These are phyloP conservation scores for Candida broadrunensis DNA, from an alignment of 805 yeast genomes.

Conservation along the genomic window DNA sequence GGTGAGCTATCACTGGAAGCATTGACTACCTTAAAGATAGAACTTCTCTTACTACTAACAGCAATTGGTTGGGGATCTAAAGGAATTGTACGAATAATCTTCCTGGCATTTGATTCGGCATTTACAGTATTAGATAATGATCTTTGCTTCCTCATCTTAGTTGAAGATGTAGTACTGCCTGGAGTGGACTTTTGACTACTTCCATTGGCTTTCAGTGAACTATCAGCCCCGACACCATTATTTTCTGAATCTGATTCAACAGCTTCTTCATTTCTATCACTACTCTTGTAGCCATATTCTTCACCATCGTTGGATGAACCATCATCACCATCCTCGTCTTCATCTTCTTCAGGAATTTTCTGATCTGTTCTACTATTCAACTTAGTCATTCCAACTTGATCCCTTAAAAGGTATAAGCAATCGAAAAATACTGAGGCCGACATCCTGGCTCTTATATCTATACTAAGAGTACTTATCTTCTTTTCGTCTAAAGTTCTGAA, in stretches of 20 bases:
- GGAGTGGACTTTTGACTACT: constrained; percentile 34
- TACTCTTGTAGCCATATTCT: constrained; percentile 13
- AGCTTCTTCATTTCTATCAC: constrained; percentile 16
- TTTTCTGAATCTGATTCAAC: constrained; percentile 18
- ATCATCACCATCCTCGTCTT: constrained; percentile 29
- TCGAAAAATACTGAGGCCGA: constrained; percentile 92
- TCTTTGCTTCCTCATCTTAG: constrained; percentile 37
- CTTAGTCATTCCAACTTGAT: constrained; percentile 83
- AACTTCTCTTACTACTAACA: constrained; percentile 30
- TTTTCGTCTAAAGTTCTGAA: constrained; percentile 66
- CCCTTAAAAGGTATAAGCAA: constrained; percentile 77
- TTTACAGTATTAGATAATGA: constrained; percentile 53
- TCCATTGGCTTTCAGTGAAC: constrained; percentile 8
- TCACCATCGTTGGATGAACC: constrained; percentile 19
- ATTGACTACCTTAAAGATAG: constrained; percentile 37
- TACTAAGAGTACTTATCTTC: constrained; percentile 35
- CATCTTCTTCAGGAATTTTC: constrained; percentile 16
- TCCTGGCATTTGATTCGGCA: constrained; percentile 71
- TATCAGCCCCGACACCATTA: constrained; percentile 5
- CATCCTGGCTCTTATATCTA: constrained; percentile 78
- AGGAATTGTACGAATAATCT: constrained; percentile 74
- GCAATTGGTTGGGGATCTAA: constrained; percentile 79
- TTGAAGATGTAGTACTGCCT: constrained; percentile 33
- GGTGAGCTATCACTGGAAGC: constrained; percentile 32
- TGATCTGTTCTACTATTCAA: constrained; percentile 36